Evolutionary conservation across 768 basidiomycete species (phyloP).

Genomic region (Rhizopogon rudus): DNA sequence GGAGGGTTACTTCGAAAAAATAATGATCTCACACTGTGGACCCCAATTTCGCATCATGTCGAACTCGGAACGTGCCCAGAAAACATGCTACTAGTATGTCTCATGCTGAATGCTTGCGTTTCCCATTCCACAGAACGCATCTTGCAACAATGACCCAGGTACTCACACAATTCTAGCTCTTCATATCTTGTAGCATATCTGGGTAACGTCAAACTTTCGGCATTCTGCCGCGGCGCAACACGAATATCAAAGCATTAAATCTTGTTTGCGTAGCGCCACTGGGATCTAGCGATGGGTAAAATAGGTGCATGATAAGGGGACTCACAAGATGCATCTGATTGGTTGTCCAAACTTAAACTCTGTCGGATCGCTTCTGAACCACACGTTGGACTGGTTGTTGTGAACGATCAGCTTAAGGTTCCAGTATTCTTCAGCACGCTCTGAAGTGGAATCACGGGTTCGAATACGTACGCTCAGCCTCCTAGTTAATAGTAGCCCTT

Average conservation of each 20-base stretch:
- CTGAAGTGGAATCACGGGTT: no score
- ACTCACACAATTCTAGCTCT: not conserved
- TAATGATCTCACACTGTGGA: not conserved
- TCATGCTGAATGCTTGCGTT: not conserved
- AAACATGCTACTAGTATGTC: not conserved
- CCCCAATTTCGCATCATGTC: not conserved
- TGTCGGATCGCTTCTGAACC: not conserved
- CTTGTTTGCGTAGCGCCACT: no score
- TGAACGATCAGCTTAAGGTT: not conserved
- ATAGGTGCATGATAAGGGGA: not conserved
- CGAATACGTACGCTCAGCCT: no score
- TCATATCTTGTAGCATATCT: not conserved
- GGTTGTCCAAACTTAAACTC: not conserved
- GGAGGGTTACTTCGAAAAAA: not conserved
- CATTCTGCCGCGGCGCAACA: not conserved
- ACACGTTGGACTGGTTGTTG: not conserved
- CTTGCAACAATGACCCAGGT: not conserved
- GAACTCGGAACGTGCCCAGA: not conserved
- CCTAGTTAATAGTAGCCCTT: not conserved
- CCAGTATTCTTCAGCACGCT: not conserved
- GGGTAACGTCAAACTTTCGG: not conserved
- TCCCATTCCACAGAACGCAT: not conserved
- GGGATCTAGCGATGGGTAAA: not conserved
- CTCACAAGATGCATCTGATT: not conserved
- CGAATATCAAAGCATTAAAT: not conserved